These are phyloP conservation scores for Aspergillus bertholletiae DNA, from an alignment of 495 filamentous ascomycete species.

Conservation along the genomic window DNA sequence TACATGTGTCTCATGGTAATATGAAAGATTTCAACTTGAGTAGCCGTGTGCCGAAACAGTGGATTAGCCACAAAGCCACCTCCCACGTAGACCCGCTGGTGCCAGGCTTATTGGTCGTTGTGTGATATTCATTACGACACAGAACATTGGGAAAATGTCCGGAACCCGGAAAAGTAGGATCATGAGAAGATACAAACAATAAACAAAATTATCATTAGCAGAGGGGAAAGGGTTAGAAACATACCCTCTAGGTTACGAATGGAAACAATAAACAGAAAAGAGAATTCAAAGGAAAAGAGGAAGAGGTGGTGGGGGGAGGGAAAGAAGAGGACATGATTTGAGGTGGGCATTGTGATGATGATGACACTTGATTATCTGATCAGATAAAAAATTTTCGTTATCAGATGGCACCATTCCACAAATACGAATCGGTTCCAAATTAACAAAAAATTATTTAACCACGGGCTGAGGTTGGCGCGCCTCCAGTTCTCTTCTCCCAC, in stretches of 20 bases:
- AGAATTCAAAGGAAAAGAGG: too few species aligned
- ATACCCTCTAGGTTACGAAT: too few species aligned
- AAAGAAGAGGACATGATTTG: background rate
- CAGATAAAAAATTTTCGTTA: slow-evolving; percentile 26
- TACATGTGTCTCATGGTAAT: background rate
- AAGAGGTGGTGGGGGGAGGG: background rate
- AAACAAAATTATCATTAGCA: background rate
- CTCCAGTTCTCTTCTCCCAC: background rate
- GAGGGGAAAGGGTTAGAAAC: too few species aligned
- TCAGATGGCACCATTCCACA: slow-evolving; percentile 24
- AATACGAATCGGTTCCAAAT: background rate
- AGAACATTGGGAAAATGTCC: background rate
- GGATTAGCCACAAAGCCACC: background rate
- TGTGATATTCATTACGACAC: background rate
- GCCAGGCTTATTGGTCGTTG: slow-evolving; percentile 2
- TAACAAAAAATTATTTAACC: background rate
- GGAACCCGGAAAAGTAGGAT: background rate
- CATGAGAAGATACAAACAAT: background rate
- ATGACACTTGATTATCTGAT: slow-evolving; percentile 22
- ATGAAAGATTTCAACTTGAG: background rate
- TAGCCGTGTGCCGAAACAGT: background rate
- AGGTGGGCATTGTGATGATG: background rate
- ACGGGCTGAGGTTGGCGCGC: slow-evolving; percentile 3
- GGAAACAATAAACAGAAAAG: too few species aligned
- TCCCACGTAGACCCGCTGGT: slow-evolving; percentile 4